Evolutionary conservation across 768 basidiomycete species (phyloP), one percentile per base, ranked within the genome.

Genomic region (Phallus indusiatus): DNA sequence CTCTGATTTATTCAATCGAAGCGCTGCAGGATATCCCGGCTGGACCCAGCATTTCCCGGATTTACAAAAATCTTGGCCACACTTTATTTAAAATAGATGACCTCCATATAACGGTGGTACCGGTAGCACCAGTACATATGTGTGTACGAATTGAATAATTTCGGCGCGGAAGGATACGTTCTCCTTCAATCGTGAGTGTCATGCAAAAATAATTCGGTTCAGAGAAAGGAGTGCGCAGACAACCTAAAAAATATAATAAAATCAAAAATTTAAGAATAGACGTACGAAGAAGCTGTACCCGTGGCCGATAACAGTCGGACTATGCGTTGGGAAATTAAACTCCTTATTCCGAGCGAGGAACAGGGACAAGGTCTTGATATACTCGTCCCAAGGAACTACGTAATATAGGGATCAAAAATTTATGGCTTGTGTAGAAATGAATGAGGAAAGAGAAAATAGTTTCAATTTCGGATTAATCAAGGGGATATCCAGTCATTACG

Each of bases 41-140:
- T n/a, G n/a, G n/a, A n/a, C n/a, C n/a, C n/a, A n/a, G n/a, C n/a
- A n/a, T n/a, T n/a, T n/a, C n/a, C n/a, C n/a, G n/a, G n/a, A 76
- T 62, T 76, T 75, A 22, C 75, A 71, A 0, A 85, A 47, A 3
- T 16, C 3, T 6, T 20, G 16, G 46, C 24, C 46, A 16, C 47
- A 37, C 6, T 16, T 36, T 22, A 52, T 20, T 78, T 73, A 20
- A 86, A 7, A 18, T 14, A 68, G 65, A 0, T 63, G 58, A 35
- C 16, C 42, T 4, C 2, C 34, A 14, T 37, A 20, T 18, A 54
- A 33, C 1, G 69, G 73, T 0, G 82, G 77, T 56, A 78, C 81
- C n/a, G n/a, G n/a, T 50, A 88, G 68, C 72, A 88, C 74, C 2
- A 85, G 85, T 66, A 87, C 85, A 52, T 84, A 74, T n/a, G n/a